Evolutionary conservation across 495 filamentous ascomycete species (phyloP), one percentile per base, ranked within the genome.

Genomic region (Hyaloscypha hepaticicola): DNA sequence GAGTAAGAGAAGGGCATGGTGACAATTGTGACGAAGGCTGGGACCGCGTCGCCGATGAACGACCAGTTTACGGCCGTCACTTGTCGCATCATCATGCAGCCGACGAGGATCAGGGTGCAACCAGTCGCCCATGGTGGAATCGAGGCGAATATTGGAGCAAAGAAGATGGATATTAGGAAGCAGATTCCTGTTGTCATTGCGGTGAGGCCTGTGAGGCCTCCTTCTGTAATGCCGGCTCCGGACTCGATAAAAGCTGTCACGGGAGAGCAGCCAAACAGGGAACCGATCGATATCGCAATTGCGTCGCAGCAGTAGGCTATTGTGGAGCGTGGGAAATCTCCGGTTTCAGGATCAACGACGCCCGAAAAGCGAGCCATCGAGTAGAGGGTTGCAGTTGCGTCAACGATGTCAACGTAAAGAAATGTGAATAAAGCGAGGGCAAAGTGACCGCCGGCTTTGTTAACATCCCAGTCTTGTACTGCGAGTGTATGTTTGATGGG

Each of bases 91-190:
- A 85, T 85, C 70, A 85, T 67, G 49, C 79, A 83, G 3, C 82
- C 82, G 14, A 84, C 90, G 67, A 95, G 79, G 61, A 95, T 83
- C 14, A 95, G 80, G 0, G 90, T 93, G 67, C 87, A 87, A 16
- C 91, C 91, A 0, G 90, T 93, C 5, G 91, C 91, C 90, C 90
- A 95, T 0, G 91, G 88, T 1, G 91, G 91, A 53, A 93, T 91
- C 1, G 87, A 90, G 29, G 90, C 89, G 66, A 93, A 89, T 28
- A 95, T 88, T 0, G 91, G 91, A 0, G 90, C 89, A 72, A 95
- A 91, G 80, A 95, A 93, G 31, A 93, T 79, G 26, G 88, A 82
- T 68, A 91, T 78, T 66, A 95, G 84, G 77, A 95, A 95, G 70
- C 87, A 90, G 56, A 88, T 55, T 4, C 91, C 91, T 0, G 89